Evolutionary conservation across 345 rosid species (phyloP).

Genomic region (Passiflora organensis): DNA sequence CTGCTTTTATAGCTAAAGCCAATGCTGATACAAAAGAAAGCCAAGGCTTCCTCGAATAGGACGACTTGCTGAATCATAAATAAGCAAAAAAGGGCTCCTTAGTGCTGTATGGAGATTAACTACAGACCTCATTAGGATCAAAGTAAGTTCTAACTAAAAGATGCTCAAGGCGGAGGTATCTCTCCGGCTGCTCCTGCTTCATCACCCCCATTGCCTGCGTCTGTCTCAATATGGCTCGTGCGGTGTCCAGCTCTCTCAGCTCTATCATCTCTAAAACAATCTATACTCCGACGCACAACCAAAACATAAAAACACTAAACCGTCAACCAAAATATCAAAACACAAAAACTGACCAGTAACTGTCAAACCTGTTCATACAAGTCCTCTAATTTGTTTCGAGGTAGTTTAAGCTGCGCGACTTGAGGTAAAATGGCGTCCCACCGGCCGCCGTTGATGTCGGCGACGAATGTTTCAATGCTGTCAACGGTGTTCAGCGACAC

Average conservation of each 20-base stretch:
- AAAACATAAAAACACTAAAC: no score
- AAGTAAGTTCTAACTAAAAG: conserved; percentile 91
- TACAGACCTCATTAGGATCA: conserved; percentile 93
- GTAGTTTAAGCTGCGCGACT: conserved; percentile 89
- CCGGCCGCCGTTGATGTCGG: conserved; percentile 81
- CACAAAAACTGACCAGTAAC: neutral
- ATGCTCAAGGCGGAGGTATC: conserved; percentile 92
- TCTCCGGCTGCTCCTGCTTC: conserved; percentile 99
- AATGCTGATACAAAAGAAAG: no score
- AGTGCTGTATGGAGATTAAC: no score
- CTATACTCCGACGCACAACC: conserved; percentile 20
- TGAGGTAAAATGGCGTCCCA: conserved; percentile 96
- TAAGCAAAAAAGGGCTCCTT: no score
- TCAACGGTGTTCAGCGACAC: conserved; percentile 91
- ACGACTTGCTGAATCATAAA: no score
- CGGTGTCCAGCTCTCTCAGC: conserved; percentile 89
- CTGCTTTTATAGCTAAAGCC: no score
- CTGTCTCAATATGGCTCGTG: conserved; percentile 91
- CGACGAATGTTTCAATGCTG: conserved; percentile 85
- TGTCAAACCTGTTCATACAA: conserved; percentile 76
- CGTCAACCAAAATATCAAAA: neutral
- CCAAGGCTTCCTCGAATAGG: no score
- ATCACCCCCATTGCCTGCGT: conserved; percentile 98
- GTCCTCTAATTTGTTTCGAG: conserved; percentile 84
- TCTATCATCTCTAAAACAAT: conserved; percentile 98